These are phyloP conservation scores for Coelastrella sp. DNA, from an alignment of 139 green algal species.

Conservation along the genomic window DNA sequence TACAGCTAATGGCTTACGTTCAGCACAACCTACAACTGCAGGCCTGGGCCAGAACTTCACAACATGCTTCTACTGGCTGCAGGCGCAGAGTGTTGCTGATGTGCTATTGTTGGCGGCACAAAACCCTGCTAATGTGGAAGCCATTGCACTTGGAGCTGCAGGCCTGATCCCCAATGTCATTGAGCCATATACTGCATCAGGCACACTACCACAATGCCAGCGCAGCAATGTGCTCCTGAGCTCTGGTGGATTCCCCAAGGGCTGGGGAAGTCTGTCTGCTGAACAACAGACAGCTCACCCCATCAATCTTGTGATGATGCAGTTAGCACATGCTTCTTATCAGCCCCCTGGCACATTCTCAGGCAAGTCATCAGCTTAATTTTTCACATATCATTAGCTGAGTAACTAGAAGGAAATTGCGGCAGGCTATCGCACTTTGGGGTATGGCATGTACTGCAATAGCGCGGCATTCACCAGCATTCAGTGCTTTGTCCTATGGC, in stretches of 20 bases:
- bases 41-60: background rate
- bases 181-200: background rate
- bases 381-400: too few species aligned
- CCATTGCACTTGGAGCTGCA: background rate
- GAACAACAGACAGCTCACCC: slow-evolving; percentile 8
- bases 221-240: slow-evolving; percentile 2
- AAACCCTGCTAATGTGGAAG: background rate
- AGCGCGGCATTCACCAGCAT: too few species aligned
- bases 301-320: slow-evolving; percentile 35
- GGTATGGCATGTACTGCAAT: too few species aligned
- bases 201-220: background rate
- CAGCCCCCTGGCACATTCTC: background rate
- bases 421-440: too few species aligned
- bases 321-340: slow-evolving; percentile 7
- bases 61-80: background rate
- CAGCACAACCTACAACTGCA: background rate
- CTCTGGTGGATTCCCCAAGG: slow-evolving; percentile 1
- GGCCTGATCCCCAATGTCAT: background rate
- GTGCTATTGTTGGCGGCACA: background rate
- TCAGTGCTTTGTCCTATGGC: too few species aligned
- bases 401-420: too few species aligned
- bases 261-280: background rate
- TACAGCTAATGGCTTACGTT: too few species aligned
- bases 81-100: background rate
- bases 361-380: background rate